phyloP scores from a whole-genome alignment of 2,329 filamentous ascomycete species.

The Cladosporium sp. region DNA sequence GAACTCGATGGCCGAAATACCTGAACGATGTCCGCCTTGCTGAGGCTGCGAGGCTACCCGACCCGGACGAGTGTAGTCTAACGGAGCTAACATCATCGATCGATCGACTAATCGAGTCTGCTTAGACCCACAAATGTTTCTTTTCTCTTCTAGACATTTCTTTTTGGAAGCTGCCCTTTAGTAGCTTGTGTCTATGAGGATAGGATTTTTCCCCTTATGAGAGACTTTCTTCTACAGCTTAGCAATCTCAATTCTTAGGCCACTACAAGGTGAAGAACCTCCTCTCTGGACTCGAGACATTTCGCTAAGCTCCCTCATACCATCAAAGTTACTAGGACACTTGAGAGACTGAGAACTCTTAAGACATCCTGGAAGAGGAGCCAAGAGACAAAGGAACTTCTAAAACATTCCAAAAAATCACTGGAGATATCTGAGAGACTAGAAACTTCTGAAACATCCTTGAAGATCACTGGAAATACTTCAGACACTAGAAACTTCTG shows the following conservation, averaged over 20 bases:
- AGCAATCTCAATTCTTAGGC: not conserved
- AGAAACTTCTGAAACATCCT: not conserved
- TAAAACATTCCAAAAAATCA: not conserved
- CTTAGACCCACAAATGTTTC: not conserved
- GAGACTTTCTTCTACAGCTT: not conserved
- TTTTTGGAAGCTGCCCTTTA: not conserved
- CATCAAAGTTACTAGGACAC: not conserved
- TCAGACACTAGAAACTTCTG: not conserved
- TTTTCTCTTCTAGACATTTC: not conserved
- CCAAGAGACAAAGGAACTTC: not conserved
- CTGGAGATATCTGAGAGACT: too few species aligned
- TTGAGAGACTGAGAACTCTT: not conserved
- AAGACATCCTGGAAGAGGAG: not conserved
- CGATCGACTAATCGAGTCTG: conserved; percentile 8
- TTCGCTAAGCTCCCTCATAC: not conserved
- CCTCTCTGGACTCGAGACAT: not conserved
- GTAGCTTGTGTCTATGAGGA: not conserved
- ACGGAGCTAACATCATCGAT: not conserved
- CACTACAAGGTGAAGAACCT: not conserved
- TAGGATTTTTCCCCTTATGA: not conserved
- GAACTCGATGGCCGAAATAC: not conserved
- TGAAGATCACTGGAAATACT: not conserved
- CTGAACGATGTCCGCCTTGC: not conserved
- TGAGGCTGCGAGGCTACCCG: not conserved
- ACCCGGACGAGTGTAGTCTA: not conserved